phyloP scores from a whole-genome alignment of 2,329 filamentous ascomycete species.

The Phoma herbarum region DNA sequence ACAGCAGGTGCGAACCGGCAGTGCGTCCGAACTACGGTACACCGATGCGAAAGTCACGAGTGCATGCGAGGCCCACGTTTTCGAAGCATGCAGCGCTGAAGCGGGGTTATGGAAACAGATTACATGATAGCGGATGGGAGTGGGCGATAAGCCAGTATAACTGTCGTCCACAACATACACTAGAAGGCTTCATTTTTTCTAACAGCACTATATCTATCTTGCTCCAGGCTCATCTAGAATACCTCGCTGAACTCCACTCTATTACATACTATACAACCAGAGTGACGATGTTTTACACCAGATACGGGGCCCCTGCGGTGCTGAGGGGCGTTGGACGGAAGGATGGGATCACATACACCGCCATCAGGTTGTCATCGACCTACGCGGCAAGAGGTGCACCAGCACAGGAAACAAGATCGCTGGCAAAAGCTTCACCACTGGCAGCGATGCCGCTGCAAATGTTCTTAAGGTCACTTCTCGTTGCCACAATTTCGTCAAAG shows the following conservation, averaged over 20 bases:
- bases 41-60: slow-evolving; percentile 35
- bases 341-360: slow-evolving; percentile 12
- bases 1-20: slow-evolving; percentile 30
- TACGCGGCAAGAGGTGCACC: slow-evolving; percentile 18
- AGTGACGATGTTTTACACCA: slow-evolving; percentile 13
- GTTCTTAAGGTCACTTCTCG: slow-evolving; percentile 43
- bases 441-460: slow-evolving; percentile 41
- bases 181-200: not conserved
- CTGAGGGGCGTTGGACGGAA: slow-evolving; percentile 18
- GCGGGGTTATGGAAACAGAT: slow-evolving; percentile 31
- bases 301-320: slow-evolving; percentile 19
- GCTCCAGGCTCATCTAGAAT: not conserved
- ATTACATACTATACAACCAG: not conserved
- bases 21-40: slow-evolving; percentile 28
- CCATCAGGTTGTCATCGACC: slow-evolving; percentile 18
- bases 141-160: slow-evolving; percentile 33
- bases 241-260: not conserved
- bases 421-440: slow-evolving; percentile 22
- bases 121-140: slow-evolving; percentile 20
- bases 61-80: slow-evolving; percentile 25
- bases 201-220: not conserved
- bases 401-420: slow-evolving; percentile 12
- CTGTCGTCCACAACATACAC: not conserved
- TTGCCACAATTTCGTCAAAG: slow-evolving; percentile 60
- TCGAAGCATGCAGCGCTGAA: slow-evolving; percentile 21